A percentile compares a stretch with the other conserved stretches of the same genome.
Evolutionary conservation across 1,284 basidiomycete genomes (phyloP).

Genomic region (Sphaerobolus stellatus): DNA sequence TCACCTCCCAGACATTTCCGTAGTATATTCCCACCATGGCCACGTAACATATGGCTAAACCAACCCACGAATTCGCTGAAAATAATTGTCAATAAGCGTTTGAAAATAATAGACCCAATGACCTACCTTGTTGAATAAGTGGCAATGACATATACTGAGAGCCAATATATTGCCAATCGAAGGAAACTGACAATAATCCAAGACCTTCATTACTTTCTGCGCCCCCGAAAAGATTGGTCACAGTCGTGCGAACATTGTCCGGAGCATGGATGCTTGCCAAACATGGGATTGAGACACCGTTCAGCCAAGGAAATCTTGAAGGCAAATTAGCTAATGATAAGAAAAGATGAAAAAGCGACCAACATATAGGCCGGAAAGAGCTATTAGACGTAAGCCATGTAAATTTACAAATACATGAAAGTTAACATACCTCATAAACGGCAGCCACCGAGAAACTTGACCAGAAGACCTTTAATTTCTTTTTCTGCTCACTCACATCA

Average conservation of each 20-base stretch:
- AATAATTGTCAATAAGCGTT: slow-evolving; percentile 9
- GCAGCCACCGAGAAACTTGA: slow-evolving; percentile 55
- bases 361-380: slow-evolving; percentile 58
- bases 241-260: slow-evolving; percentile 41
- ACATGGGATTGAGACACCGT: slow-evolving; percentile 58
- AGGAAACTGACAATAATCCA: slow-evolving; percentile 53
- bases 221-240: slow-evolving; percentile 67
- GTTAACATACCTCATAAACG: slow-evolving; percentile 39
- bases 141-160: slow-evolving; percentile 49
- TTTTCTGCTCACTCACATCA: slow-evolving; percentile 43
- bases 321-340: slow-evolving; percentile 6
- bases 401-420: neutral
- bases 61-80: slow-evolving; percentile 57
- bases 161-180: slow-evolving; percentile 66
- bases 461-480: slow-evolving; percentile 64
- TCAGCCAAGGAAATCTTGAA: slow-evolving; percentile 50
- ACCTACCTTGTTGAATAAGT: slow-evolving; percentile 51
- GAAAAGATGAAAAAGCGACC: slow-evolving; percentile 16
- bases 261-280: slow-evolving; percentile 51
- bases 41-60: slow-evolving; percentile 53
- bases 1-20: slow-evolving; percentile 56
- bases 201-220: slow-evolving; percentile 63
- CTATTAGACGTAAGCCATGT: slow-evolving; percentile 1
- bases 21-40: slow-evolving; percentile 59
- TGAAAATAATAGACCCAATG: neutral